Evolutionary conservation across 1,284 basidiomycete genomes (phyloP), one percentile per base, ranked within the genome.

Genomic region (Ceratobasidium sp.): DNA sequence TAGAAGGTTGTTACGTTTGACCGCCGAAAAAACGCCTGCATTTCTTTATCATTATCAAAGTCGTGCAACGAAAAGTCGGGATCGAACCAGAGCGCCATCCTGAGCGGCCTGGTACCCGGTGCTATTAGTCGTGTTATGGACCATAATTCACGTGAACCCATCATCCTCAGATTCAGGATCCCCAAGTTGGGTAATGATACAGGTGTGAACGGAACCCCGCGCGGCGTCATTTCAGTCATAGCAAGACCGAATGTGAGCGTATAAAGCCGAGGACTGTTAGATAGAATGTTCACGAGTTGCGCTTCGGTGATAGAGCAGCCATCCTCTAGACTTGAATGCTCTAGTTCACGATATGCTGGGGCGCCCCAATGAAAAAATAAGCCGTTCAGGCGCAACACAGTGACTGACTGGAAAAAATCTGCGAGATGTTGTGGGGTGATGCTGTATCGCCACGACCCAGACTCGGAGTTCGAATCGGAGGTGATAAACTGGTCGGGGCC

Each of bases 81-180:
- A n/a, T 13, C 37, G 39, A 61, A 13, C 27, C 31, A 5, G 53
- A 53, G 3, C 16, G 41, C 14, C 9, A 69, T 5, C 24, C 24
- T 51, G 29, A 69, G 2, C 43, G 66, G 39, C 14, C 29, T 43
- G 5, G 51, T 16, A 27, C 66, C 53, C 2, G 66, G 66, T 1
- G 66, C 34, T 7, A 69, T 39, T 5, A 68, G 37, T 54, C 49
- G 65, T 9, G 54, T 19, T n/a, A 68, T 1, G n/a, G 39, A 48
- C 63, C 14, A 37, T n/a, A 29, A 7, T 14, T 22, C 11, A 4
- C 13, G 49, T 19, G 1, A 9, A 5, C n/a, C 22, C 46, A 51
- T 31, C 8, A n/a, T 24, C 8, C 7, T 16, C 13, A 63, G 24
- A 14, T 16, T 31, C 34, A 58, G 13, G 2, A 56, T 4, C 29